Percentiles rank a stretch among this genome's conserved stretches.
Conservation (phyloP, 2,329 filamentous ascomycete species). For the Aquanectria penicillioides region DNA sequence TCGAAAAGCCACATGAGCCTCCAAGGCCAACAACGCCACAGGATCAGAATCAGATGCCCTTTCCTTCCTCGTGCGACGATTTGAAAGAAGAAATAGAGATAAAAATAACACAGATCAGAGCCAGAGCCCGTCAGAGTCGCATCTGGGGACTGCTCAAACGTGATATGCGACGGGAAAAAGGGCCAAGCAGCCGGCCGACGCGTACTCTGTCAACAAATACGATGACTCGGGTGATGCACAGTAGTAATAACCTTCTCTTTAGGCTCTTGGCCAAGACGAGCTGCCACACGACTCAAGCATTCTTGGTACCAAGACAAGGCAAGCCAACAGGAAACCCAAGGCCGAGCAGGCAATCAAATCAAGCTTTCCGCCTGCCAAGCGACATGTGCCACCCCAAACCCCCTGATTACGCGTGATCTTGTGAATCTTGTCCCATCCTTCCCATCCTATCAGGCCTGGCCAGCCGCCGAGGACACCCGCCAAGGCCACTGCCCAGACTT, state of each 20-base stretch:
- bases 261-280: slow-evolving; percentile 33
- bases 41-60: no score
- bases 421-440: no score
- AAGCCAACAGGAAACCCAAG: neutral
- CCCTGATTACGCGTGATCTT: no score
- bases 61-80: no score
- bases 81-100: no score
- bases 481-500: slow-evolving; percentile 8
- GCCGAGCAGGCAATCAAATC: slow-evolving; percentile 14
- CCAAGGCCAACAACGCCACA: no score
- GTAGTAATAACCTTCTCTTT: slow-evolving; percentile 9
- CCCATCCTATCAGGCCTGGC: no score
- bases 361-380: slow-evolving; percentile 26
- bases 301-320: slow-evolving; percentile 12
- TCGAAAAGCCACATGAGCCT: slow-evolving; percentile 8
- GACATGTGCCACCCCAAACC: no score
- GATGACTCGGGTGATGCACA: neutral
- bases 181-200: slow-evolving; percentile 7
- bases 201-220: neutral
- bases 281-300: slow-evolving; percentile 33
- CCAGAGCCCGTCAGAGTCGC: no score
- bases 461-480: no score
- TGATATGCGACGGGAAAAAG: neutral
- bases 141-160: no score
- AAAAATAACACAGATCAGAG: no score